phyloP scores from a whole-genome alignment of 257 asterid species.

The Solanum lignicaule region DNA sequence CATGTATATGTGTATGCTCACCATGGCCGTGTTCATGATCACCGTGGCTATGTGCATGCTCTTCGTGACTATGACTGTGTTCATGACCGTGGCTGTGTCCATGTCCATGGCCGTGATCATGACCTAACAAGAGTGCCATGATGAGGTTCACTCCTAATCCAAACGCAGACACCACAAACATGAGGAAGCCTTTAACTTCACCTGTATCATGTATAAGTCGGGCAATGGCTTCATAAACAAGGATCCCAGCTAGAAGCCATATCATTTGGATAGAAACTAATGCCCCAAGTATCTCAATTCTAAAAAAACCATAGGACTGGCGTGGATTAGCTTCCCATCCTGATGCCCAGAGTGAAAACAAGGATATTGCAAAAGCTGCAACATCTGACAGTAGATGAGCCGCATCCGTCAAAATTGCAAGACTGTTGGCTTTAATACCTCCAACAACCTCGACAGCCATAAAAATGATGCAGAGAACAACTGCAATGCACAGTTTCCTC shows the following conservation, averaged over 20 bases:
- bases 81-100: conserved; percentile 35
- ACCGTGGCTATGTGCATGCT: conserved; percentile 26
- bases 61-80: conserved; percentile 21
- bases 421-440: conserved; percentile 84
- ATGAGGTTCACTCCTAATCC: conserved; percentile 68
- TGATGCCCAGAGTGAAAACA: conserved; percentile 88
- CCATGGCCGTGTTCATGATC: conserved; percentile 32
- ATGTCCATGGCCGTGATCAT: conserved; percentile 63
- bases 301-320: conserved; percentile 81
- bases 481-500: conserved; percentile 62
- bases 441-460: conserved; percentile 83
- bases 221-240: conserved; percentile 80
- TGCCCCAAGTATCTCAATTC: conserved; percentile 87
- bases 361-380: conserved; percentile 85
- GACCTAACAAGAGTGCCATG: conserved; percentile 80
- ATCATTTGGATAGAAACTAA: conserved; percentile 82
- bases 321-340: conserved; percentile 98
- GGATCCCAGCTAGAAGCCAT: conserved; percentile 94
- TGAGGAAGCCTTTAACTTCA: conserved; percentile 73
- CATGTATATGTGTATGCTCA: conserved; percentile 34
- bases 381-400: conserved; percentile 90
- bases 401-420: conserved; percentile 78
- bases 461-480: conserved; percentile 54
- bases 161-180: conserved; percentile 77
- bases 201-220: conserved; percentile 50